A percentile compares a stretch with the other conserved stretches of the same genome.
Evolutionary conservation across 2,329 filamentous ascomycete species (phyloP).

Genomic region (Botrytis fragariae): DNA sequence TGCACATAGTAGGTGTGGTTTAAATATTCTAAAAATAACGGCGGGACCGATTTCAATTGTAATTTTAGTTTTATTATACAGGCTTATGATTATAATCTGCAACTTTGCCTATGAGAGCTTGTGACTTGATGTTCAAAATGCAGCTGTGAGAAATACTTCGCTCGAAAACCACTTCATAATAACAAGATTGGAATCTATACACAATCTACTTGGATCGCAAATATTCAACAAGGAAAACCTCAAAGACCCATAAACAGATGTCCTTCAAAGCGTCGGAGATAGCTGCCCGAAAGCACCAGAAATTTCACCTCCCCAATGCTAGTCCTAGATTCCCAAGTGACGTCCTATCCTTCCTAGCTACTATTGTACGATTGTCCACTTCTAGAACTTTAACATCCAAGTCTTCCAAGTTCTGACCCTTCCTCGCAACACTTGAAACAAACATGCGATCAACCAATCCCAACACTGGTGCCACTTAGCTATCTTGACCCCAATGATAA

Average conservation of each 20-base stretch:
- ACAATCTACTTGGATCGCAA: background rate
- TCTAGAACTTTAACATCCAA: background rate
- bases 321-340: background rate
- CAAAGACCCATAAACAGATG: background rate
- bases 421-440: background rate
- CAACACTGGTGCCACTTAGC: background rate
- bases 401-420: background rate
- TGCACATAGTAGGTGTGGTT: background rate
- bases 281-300: background rate
- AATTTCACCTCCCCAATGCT: background rate
- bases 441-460: background rate
- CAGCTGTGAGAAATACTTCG: background rate
- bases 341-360: background rate
- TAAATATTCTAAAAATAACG: background rate
- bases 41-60: background rate
- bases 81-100: background rate
- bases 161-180: background rate
- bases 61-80: background rate
- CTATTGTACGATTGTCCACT: background rate
- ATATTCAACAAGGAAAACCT: fast-evolving
- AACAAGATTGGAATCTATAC: background rate
- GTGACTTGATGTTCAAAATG: background rate
- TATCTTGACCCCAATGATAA: background rate
- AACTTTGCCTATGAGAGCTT: background rate
- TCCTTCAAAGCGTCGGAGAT: background rate